Evolutionary conservation across 2,329 filamentous ascomycete species (phyloP).

Genomic region (Clarireedia paspali): DNA sequence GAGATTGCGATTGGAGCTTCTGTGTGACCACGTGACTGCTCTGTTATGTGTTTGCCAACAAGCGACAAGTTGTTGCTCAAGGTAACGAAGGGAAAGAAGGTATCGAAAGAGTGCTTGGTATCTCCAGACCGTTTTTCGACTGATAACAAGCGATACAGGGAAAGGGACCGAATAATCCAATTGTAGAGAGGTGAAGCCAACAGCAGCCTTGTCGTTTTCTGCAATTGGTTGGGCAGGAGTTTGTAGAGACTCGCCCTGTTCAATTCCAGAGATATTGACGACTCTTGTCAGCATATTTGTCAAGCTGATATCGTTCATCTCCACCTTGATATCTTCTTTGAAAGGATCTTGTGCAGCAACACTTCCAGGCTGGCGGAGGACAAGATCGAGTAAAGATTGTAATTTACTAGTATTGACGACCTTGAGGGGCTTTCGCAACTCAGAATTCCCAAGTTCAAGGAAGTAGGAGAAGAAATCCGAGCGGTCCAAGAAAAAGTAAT

Average conservation of each 20-base stretch:
- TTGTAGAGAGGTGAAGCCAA: conserved; percentile 85
- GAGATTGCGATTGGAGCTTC: conserved; percentile 61
- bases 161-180: conserved; percentile 94
- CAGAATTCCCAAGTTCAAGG: conserved; percentile 80
- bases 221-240: conserved; percentile 56
- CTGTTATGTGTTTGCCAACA: conserved; percentile 90
- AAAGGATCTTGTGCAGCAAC: conserved; percentile 91
- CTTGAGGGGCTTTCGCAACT: conserved; percentile 83
- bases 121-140: conserved; percentile 89
- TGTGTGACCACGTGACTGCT: conserved; percentile 73
- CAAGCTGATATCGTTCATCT: conserved; percentile 91
- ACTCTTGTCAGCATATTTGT: conserved; percentile 94
- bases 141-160: conserved; percentile 89
- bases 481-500: conserved; percentile 97
- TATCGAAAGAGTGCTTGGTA: conserved; percentile 97
- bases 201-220: conserved; percentile 78
- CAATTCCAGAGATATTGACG: conserved; percentile 91
- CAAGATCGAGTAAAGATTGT: conserved; percentile 90
- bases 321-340: conserved; percentile 96
- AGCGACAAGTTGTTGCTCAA: conserved; percentile 78
- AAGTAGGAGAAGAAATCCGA: conserved; percentile 99
- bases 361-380: conserved; percentile 90
- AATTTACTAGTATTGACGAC: conserved; percentile 87
- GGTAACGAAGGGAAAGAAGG: conserved; percentile 77
- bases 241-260: conserved; percentile 77